Conservation (phyloP, 2,329 filamentous ascomycete species). For the Colletotrichum viniferum region DNA sequence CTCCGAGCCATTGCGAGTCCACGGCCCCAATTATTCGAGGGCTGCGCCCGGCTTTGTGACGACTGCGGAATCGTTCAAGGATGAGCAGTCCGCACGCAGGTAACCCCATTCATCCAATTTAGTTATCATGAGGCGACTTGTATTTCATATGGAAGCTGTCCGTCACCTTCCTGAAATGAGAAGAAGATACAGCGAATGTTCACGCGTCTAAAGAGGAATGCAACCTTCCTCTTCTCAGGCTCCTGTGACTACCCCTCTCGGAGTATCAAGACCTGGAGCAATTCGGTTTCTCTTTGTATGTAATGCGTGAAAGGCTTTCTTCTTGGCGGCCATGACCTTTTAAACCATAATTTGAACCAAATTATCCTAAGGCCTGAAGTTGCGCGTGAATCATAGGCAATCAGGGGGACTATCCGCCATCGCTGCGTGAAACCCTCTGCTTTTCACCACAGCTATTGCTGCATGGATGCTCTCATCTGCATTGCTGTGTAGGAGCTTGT, state of each 20-base stretch:
- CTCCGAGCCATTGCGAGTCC: background rate
- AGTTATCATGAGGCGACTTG: background rate
- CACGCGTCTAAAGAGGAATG: background rate
- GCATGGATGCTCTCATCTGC: background rate
- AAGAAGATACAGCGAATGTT: background rate
- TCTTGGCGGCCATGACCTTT: background rate
- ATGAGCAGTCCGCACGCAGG: background rate
- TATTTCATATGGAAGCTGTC: background rate
- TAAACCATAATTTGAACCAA: too few species aligned
- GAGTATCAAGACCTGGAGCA: fast-evolving
- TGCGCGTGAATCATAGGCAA: too few species aligned
- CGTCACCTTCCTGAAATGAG: background rate
- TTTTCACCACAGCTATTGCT: too few species aligned
- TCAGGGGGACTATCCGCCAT: too few species aligned
- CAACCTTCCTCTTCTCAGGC: background rate
- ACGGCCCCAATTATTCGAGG: background rate
- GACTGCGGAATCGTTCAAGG: background rate
- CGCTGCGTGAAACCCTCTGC: too few species aligned
- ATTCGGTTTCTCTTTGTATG: fast-evolving
- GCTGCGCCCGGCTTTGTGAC: background rate
- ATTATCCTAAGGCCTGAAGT: too few species aligned
- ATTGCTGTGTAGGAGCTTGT: fast-evolving
- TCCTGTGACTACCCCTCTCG: background rate
- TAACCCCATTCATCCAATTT: background rate
- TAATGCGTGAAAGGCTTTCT: fast-evolving